phyloP scores from a whole-genome alignment of 805 yeast species.

The Kuraishia hungarica region DNA sequence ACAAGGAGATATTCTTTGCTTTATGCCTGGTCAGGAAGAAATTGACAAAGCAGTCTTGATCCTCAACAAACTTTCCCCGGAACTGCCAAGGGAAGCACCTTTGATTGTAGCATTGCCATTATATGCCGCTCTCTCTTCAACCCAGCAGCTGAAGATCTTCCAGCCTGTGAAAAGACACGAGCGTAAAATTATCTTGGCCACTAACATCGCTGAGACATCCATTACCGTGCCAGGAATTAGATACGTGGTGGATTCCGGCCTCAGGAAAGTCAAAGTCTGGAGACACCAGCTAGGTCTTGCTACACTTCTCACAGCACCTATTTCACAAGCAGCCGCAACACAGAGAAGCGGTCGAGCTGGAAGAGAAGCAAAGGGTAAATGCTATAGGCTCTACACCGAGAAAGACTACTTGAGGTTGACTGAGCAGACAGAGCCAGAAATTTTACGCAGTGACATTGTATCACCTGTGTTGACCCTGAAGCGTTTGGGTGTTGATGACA shows the following conservation, averaged over 20 bases:
- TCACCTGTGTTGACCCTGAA: conserved; percentile 81
- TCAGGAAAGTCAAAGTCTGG: conserved; percentile 92
- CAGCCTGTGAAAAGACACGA: conserved; percentile 50
- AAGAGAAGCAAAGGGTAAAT: conserved; percentile 89
- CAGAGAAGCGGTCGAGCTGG: conserved; percentile 99
- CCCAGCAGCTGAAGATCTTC: conserved; percentile 77
- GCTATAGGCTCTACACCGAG: conserved; percentile 78
- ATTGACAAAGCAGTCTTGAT: conserved; percentile 76
- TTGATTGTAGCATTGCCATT: conserved; percentile 70
- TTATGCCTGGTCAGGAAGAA: conserved; percentile 95
- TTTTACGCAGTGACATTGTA: conserved; percentile 76
- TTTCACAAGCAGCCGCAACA: conserved; percentile 88
- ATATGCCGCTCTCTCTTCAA: conserved; percentile 89
- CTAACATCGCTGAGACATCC: conserved; percentile 97
- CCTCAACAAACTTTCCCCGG: conserved; percentile 51
- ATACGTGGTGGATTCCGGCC: conserved; percentile 88
- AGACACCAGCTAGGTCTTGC: conserved; percentile 87
- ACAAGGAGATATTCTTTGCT: conserved; percentile 86
- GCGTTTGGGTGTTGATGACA: conserved; percentile 73
- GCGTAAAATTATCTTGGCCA: conserved; percentile 83
- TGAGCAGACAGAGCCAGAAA: conserved; percentile 87
- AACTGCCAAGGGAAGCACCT: conserved; percentile 70
- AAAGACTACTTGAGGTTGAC: conserved; percentile 53
- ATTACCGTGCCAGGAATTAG: conserved; percentile 92
- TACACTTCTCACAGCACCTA: conserved; percentile 85